phyloP scores from a whole-genome alignment of 805 yeast genomes.

The Starmerella apis region DNA sequence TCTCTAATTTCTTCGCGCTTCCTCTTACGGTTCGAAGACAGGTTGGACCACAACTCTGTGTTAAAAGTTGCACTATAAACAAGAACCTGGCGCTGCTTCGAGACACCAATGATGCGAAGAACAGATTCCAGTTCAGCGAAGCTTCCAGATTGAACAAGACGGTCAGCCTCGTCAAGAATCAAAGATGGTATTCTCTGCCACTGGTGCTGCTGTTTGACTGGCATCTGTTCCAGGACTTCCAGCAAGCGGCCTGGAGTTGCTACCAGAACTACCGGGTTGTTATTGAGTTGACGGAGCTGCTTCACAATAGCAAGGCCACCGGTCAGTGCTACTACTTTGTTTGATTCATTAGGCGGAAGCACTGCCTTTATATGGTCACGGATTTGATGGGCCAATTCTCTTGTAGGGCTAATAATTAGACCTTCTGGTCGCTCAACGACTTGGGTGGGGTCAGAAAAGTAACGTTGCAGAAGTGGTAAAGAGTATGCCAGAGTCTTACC shows the following conservation, averaged over 20 bases:
- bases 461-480: constrained; percentile 72
- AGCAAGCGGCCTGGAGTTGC: constrained; percentile 94
- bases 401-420: constrained; percentile 82
- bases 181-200: constrained; percentile 39
- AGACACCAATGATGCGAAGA: constrained; percentile 51
- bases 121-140: constrained; percentile 84
- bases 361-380: constrained; percentile 54
- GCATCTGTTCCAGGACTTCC: constrained; percentile 50
- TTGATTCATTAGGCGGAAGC: constrained; percentile 9
- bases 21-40: constrained; percentile 34
- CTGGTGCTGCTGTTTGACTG: constrained; percentile 32
- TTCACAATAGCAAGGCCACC: constrained; percentile 94
- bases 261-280: constrained; percentile 66
- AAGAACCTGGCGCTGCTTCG: constrained; percentile 60
- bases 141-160: constrained; percentile 90
- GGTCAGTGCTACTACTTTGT: constrained; percentile 53
- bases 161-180: constrained; percentile 92
- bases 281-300: constrained; percentile 66
- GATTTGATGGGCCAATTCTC: constrained; percentile 94
- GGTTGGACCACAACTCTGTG: constrained; percentile 65
- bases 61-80: constrained; percentile 76
- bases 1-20: constrained; percentile 48
- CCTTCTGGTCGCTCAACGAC: constrained; percentile 35
- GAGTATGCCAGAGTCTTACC: constrained; percentile 97
- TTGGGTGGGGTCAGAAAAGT: constrained; percentile 27